These are phyloP conservation scores for Clarkia xantiana DNA, from an alignment of 345 rosid genomes.

Conservation along the genomic window DNA sequence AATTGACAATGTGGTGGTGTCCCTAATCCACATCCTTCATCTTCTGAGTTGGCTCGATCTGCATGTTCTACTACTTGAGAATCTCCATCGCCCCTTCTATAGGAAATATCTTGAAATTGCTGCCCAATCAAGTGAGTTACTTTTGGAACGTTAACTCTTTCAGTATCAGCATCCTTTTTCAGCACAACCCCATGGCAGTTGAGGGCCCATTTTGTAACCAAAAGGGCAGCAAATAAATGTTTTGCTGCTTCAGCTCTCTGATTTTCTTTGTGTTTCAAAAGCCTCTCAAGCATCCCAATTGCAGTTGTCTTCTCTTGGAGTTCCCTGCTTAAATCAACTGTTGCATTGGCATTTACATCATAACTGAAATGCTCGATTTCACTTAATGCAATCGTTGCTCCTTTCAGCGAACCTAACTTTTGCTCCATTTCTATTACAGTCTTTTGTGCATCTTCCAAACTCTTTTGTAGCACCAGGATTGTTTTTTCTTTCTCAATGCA, in stretches of 20 bases:
- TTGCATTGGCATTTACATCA: slow-evolving; percentile 25
- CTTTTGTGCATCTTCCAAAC: slow-evolving; percentile 76
- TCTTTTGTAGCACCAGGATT: slow-evolving; percentile 51
- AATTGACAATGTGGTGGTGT: too few species aligned
- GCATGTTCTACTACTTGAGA: slow-evolving; percentile 11
- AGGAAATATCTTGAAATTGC: slow-evolving; percentile 2
- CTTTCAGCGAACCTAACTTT: slow-evolving; percentile 56
- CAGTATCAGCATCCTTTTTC: slow-evolving; percentile 10
- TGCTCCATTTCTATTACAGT: slow-evolving; percentile 59
- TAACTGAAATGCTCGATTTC: slow-evolving; percentile 25
- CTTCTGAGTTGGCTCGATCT: slow-evolving; percentile 5
- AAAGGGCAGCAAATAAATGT: slow-evolving; percentile 29
- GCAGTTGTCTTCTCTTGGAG: slow-evolving; percentile 30
- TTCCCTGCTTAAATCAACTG: slow-evolving; percentile 16
- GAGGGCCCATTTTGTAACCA: slow-evolving; percentile 40
- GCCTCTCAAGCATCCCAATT: slow-evolving; percentile 21
- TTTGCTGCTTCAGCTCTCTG: slow-evolving; percentile 33
- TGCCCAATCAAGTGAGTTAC: slow-evolving; percentile 6
- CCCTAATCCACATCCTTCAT: too few species aligned
- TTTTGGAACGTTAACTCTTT: slow-evolving; percentile 2
- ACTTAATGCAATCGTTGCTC: slow-evolving; percentile 50
- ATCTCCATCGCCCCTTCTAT: slow-evolving; percentile 5
- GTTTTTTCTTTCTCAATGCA: slow-evolving; percentile 77
- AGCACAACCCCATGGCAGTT: slow-evolving; percentile 15
- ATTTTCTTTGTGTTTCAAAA: slow-evolving; percentile 21